Conservation (phyloP, 805 yeast genomes). For the Hanseniaspora pseudoguilliermondii region DNA sequence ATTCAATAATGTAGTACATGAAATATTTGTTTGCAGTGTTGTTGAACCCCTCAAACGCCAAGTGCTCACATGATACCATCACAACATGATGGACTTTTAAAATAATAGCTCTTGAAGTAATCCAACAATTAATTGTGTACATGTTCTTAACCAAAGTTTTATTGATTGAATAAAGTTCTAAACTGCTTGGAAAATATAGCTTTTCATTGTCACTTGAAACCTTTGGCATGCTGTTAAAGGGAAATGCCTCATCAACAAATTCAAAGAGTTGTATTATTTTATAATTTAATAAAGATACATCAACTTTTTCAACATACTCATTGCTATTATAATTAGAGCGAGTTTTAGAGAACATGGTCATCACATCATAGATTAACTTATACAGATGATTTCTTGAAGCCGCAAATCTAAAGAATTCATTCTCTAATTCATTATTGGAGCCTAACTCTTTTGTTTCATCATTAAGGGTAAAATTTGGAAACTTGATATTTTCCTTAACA, state of each 20-base stretch:
- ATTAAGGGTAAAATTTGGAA: background rate
- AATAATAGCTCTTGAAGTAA: background rate
- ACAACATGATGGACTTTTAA: conserved; percentile 2
- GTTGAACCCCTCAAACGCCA: background rate
- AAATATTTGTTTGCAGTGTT: background rate
- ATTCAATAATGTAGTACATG: background rate
- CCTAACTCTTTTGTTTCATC: background rate
- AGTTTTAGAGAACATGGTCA: background rate
- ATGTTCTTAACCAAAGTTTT: background rate
- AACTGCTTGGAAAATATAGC: background rate
- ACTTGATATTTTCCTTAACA: background rate
- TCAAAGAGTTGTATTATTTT: background rate
- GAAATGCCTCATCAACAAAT: background rate
- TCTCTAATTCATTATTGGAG: background rate
- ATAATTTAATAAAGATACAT: background rate
- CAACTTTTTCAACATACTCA: background rate
- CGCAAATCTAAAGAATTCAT: background rate
- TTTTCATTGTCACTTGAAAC: background rate
- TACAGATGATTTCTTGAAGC: background rate
- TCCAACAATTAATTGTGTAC: background rate
- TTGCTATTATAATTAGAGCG: background rate
- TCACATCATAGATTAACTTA: background rate
- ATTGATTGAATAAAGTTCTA: background rate
- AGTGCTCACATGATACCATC: background rate
- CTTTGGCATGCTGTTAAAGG: background rate